Evolutionary conservation across 768 basidiomycete genomes (phyloP).

Genomic region (Lentinula sp.): DNA sequence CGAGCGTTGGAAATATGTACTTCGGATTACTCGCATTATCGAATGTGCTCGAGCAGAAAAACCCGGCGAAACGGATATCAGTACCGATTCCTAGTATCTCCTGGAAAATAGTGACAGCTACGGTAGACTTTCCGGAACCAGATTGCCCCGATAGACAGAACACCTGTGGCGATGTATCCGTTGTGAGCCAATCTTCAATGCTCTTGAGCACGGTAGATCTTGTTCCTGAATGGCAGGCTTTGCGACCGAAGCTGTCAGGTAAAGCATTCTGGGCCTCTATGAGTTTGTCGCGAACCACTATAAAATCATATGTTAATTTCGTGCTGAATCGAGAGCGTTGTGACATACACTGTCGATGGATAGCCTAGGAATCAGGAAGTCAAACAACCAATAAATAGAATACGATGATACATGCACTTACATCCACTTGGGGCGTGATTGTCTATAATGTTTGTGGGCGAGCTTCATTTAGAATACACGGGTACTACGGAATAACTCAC

Average conservation of each 20-base stretch:
- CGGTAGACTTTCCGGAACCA: not conserved
- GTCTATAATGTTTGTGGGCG: not conserved
- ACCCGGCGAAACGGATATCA: not conserved
- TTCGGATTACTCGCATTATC: slow-evolving; percentile 1
- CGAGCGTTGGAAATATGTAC: slow-evolving; percentile 2
- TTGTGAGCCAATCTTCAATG: not conserved
- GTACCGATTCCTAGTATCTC: not conserved
- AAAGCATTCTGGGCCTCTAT: not conserved
- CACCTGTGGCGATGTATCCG: not conserved
- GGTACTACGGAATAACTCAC: not conserved
- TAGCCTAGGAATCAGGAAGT: not conserved
- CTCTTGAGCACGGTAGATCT: not conserved
- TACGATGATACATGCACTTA: not conserved
- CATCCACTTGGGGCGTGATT: not conserved
- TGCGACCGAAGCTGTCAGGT: not conserved
- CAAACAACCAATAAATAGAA: too few relatives aligned
- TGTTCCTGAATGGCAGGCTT: not conserved
- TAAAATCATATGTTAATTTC: not conserved
- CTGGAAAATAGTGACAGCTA: not conserved
- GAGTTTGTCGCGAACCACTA: not conserved
- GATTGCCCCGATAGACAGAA: not conserved
- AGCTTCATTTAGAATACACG: not conserved
- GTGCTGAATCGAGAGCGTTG: not conserved
- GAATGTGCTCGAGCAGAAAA: slow-evolving; percentile 1
- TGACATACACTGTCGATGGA: not conserved